Evolutionary conservation across 2,329 filamentous ascomycete species (phyloP).

Genomic region (Lasiodiplodia hormozganensis): DNA sequence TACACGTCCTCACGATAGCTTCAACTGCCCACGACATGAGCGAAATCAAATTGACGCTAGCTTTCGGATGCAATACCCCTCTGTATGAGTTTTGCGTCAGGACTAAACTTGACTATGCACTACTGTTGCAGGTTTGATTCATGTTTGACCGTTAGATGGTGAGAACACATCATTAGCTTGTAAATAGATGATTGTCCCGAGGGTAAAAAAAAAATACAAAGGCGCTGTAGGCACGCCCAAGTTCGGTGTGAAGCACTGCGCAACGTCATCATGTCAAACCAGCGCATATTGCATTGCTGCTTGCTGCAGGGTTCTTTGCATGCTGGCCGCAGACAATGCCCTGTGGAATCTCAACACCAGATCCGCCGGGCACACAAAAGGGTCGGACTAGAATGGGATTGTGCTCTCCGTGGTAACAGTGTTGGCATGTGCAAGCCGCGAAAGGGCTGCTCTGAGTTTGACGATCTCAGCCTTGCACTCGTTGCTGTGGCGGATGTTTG

Average conservation of each 20-base stretch:
- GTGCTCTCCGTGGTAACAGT: not conserved
- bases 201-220: not conserved
- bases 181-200: not conserved
- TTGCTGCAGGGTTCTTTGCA: conserved; percentile 1
- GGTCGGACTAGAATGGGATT: too few species aligned
- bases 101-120: not conserved
- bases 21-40: too few species aligned
- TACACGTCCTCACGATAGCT: too few species aligned
- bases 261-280: not conserved
- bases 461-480: not conserved
- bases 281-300: conserved; percentile 11
- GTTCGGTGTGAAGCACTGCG: not conserved
- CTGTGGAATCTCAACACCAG: conserved; percentile 3
- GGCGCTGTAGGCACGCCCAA: not conserved
- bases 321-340: not conserved
- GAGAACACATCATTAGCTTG: too few species aligned
- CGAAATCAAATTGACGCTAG: too few species aligned
- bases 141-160: not conserved
- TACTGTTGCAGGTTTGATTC: not conserved
- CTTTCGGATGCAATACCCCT: too few species aligned
- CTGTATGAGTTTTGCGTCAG: too few species aligned
- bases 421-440: not conserved
- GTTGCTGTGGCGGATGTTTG: conserved; percentile 15
- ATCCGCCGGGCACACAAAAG: not conserved
- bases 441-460: not conserved